Percentiles rank a stretch among this genome's conserved stretches.
phyloP scores from a whole-genome alignment of 345 rosid genomes.

The Aegle marmelos region DNA sequence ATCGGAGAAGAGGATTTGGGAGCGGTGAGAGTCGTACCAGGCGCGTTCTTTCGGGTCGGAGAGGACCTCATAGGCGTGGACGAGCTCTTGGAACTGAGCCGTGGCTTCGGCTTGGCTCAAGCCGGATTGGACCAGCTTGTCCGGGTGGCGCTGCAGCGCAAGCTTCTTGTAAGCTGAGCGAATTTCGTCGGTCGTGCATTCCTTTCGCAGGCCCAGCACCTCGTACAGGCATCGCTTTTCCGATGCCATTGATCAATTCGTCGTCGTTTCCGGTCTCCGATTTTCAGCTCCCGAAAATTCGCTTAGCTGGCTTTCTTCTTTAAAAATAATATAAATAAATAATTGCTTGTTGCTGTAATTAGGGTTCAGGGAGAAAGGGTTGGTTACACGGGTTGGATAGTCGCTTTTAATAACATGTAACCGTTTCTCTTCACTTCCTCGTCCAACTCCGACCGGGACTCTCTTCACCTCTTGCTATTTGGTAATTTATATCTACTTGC shows the following conservation, averaged over 20 bases:
- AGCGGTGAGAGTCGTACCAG: conserved; percentile 94
- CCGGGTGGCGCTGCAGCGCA: conserved; percentile 95
- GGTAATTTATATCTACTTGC: too few species aligned
- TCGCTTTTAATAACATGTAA: too few species aligned
- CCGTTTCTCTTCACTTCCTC: not conserved
- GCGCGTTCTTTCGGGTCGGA: conserved; percentile 90
- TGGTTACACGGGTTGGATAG: not conserved
- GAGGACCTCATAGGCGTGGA: conserved; percentile 79
- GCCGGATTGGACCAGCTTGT: conserved; percentile 88
- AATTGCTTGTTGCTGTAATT: not conserved
- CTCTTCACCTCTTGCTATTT: not conserved
- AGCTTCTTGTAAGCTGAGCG: conserved; percentile 74
- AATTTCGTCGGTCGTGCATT: conserved; percentile 71
- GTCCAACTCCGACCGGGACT: not conserved
- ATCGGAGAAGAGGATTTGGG: conserved; percentile 87
- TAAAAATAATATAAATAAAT: too few species aligned
- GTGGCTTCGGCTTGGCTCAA: conserved; percentile 74
- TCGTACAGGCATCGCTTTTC: conserved; percentile 92
- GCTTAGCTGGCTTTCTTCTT: too few species aligned
- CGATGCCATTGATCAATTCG: conserved; percentile 44
- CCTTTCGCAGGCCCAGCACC: conserved; percentile 58
- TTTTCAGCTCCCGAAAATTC: not conserved
- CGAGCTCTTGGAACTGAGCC: conserved; percentile 88
- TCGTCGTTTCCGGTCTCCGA: not conserved
- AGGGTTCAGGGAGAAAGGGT: not conserved